These are phyloP conservation scores for Gracilaria domingensis DNA, from an alignment of 23 red algal genomes.

Conservation along the genomic window DNA sequence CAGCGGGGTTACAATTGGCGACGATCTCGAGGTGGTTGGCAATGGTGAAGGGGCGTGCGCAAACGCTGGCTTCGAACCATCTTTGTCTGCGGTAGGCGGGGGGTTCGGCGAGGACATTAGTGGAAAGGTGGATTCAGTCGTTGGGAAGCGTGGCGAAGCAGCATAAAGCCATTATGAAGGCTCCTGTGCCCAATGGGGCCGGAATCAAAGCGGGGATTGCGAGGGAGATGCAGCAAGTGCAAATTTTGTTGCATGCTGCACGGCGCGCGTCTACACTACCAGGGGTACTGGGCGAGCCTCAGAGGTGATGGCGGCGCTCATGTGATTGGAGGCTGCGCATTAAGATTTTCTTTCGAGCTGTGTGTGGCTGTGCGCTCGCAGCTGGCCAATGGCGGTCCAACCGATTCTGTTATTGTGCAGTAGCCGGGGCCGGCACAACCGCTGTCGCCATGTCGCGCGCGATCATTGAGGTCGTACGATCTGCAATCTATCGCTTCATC, in stretches of 20 bases:
- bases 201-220: background rate
- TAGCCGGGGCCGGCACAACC: background rate
- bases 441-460: background rate
- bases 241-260: background rate
- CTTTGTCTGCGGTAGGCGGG: background rate
- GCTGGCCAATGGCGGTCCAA: too few species aligned
- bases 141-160: background rate
- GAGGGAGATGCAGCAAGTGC: background rate
- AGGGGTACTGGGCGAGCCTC: too few species aligned
- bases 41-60: conserved; percentile 23
- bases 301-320: background rate
- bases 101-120: background rate
- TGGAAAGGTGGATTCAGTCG: background rate
- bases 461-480: background rate
- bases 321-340: conserved; percentile 3
- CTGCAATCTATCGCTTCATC: background rate
- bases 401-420: background rate
- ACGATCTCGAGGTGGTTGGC: background rate
- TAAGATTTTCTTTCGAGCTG: background rate
- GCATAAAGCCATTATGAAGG: background rate
- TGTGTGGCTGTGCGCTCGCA: background rate
- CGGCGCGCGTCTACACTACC: background rate
- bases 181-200: background rate
- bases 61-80: conserved; percentile 6
- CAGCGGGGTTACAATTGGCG: background rate